Evolutionary conservation across 2,329 filamentous ascomycete genomes (phyloP), one percentile per base, ranked within the genome.

Genomic region (Coniochaeta ligniaria): DNA sequence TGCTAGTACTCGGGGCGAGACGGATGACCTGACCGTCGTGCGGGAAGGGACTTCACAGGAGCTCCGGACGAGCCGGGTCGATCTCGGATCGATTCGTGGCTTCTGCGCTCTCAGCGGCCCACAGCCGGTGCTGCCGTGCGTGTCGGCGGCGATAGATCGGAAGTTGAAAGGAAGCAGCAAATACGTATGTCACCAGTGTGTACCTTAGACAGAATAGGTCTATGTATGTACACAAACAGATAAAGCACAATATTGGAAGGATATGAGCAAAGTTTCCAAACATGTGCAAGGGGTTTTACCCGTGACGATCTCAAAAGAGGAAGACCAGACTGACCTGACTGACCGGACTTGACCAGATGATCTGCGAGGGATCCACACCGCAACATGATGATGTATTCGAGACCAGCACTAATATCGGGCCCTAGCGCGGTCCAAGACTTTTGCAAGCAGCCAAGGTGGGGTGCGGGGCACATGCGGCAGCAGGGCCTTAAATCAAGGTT

Each of bases 351-450:
- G n/a, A 31, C 14, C 47, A 52, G 47, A 52, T 28, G 47, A 52
- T 26, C 47, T 52, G 47, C 47, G 47, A 24, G 47, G 47, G 47
- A 26, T n/a, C 47, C 47, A 52, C 47, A 52, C 47, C 28, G 47
- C 47, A n/a, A 31, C 47, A 52, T 52, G 47, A 52, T 52, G 47
- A 52, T 52, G 47, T 52, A 52, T 52, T 52, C 24, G 43, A 47
- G 43, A 47, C n/a, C 47, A 26, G 11, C 43, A 17, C 45, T 50
- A 50, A 26, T 50, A 50, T 50, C 20, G 20, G 41, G 20, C 45
- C 45, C 20, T 50, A 50, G 22, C 22, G 8, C 45, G 28, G 9
- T 41, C 43, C 43, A 47, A 12, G 20, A 31, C 24, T 24, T 47
- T 47, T 22, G n/a, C 22, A 50, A 28, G 22, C 6, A 3, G 9